Conservation (phyloP, 768 basidiomycete species). For the Auricularia sp. region DNA sequence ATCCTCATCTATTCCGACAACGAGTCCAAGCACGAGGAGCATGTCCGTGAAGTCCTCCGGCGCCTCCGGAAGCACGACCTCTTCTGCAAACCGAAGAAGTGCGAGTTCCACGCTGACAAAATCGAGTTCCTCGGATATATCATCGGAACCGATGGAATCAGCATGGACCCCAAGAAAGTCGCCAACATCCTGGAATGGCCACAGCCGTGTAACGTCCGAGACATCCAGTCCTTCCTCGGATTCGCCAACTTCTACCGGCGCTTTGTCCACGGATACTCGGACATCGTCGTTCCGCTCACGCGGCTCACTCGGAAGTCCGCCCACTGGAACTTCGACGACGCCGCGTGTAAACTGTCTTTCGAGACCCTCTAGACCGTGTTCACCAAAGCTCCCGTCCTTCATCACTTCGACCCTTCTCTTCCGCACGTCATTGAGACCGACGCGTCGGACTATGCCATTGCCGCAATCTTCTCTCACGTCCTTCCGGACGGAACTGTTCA, state of each 20-base stretch:
- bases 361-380: conserved; percentile 19
- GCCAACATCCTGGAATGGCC: conserved; percentile 29
- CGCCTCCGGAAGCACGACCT: conserved; percentile 18
- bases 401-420: conserved; percentile 21
- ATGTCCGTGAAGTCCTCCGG: conserved; percentile 25
- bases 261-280: conserved; percentile 25
- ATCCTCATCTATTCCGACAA: conserved; percentile 33
- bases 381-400: conserved; percentile 22
- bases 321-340: conserved; percentile 12
- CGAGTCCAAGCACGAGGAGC: conserved; percentile 23
- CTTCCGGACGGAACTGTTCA: conserved; percentile 16
- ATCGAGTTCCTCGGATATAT: conserved; percentile 32
- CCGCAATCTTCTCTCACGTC: conserved; percentile 12
- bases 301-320: conserved; percentile 17
- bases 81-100: conserved; percentile 28
- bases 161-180: conserved; percentile 24
- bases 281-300: conserved; percentile 23
- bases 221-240: conserved; percentile 23
- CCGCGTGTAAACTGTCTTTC: conserved; percentile 17
- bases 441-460: conserved; percentile 22
- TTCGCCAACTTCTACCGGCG: conserved; percentile 24
- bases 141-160: conserved; percentile 1
- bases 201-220: conserved; percentile 19
- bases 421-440: conserved; percentile 16
- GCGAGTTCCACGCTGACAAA: conserved; percentile 25